Evolutionary conservation across 2,329 filamentous ascomycete genomes (phyloP).

Genomic region (Ceratocystis huliohia): DNA sequence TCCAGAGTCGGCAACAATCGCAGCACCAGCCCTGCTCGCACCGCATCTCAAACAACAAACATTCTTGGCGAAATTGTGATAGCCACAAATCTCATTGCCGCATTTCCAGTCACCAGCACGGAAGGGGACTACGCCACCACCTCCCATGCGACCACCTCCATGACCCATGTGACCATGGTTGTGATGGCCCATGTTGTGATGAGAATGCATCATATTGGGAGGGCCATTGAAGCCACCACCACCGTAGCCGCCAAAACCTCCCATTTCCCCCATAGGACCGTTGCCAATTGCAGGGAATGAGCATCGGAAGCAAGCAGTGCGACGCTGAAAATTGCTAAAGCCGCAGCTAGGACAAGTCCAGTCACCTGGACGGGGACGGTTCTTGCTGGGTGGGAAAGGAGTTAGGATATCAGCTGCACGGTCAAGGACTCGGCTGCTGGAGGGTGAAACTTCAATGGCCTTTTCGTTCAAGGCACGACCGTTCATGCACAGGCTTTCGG

Average conservation of each 20-base stretch:
- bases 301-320: slow-evolving; percentile 96
- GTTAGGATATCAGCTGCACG: slow-evolving; percentile 91
- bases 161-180: slow-evolving; percentile 39
- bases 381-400: slow-evolving; percentile 96
- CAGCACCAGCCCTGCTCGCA: slow-evolving; percentile 83
- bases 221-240: slow-evolving; percentile 52
- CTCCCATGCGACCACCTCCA: slow-evolving; percentile 59
- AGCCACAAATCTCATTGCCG: slow-evolving; percentile 89
- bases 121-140: slow-evolving; percentile 83
- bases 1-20: slow-evolving; percentile 85
- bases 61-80: slow-evolving; percentile 99
- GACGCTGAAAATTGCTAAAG: slow-evolving; percentile 98
- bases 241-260: slow-evolving; percentile 48
- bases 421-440: slow-evolving; percentile 90
- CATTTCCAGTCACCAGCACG: slow-evolving; percentile 98
- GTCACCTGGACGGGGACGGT: slow-evolving; percentile 88
- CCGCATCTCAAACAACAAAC: slow-evolving; percentile 94
- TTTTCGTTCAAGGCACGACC: slow-evolving; percentile 96
- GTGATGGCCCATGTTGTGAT: slow-evolving; percentile 34
- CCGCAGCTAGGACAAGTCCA: slow-evolving; percentile 98
- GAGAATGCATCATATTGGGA: slow-evolving; percentile 55
- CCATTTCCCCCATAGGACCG: slow-evolving; percentile 48
- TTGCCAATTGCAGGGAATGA: slow-evolving; percentile 91
- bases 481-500: slow-evolving; percentile 98
- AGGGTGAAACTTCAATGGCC: slow-evolving; percentile 96